These are phyloP conservation scores for Baudoinia panamericana DNA, from an alignment of 495 filamentous ascomycete genomes.

Conservation along the genomic window DNA sequence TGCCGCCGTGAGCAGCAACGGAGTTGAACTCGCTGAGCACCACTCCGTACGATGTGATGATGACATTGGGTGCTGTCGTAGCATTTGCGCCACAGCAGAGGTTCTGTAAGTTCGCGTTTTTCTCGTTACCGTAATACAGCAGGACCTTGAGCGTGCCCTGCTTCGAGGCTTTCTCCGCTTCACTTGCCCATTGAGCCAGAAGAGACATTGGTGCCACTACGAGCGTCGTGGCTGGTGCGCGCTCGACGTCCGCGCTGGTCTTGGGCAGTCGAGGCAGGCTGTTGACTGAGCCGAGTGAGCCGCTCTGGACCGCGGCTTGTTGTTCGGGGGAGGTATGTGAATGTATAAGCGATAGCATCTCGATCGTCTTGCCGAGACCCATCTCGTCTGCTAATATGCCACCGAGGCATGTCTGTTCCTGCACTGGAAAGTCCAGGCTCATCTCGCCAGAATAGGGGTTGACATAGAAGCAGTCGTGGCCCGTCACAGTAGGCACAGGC, in stretches of 20 bases:
- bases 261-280: slow-evolving; percentile 46
- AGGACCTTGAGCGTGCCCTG: slow-evolving; percentile 67
- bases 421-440: slow-evolving; percentile 79
- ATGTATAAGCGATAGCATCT: slow-evolving; percentile 91
- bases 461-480: slow-evolving; percentile 70
- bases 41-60: slow-evolving; percentile 93
- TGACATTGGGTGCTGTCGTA: slow-evolving; percentile 64
- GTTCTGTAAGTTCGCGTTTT: slow-evolving; percentile 56
- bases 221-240: slow-evolving; percentile 78
- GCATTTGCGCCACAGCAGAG: slow-evolving; percentile 66
- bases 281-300: slow-evolving; percentile 34
- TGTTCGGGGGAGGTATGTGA: slow-evolving; percentile 49
- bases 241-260: slow-evolving; percentile 39
- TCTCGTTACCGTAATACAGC: slow-evolving; percentile 84
- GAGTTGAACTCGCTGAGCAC: slow-evolving; percentile 81
- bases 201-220: slow-evolving; percentile 93
- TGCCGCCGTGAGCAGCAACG: slow-evolving; percentile 41
- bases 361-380: slow-evolving; percentile 87
- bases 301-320: slow-evolving; percentile 10
- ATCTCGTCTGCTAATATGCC: slow-evolving; percentile 78
- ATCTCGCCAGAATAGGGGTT: slow-evolving; percentile 95
- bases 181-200: slow-evolving; percentile 89
- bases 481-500: slow-evolving; percentile 47
- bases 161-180: slow-evolving; percentile 76
- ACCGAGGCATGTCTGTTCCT: slow-evolving; percentile 89